Conservation (phyloP, 2,329 filamentous ascomycete genomes). For the Aspergillus puulaauensis region DNA sequence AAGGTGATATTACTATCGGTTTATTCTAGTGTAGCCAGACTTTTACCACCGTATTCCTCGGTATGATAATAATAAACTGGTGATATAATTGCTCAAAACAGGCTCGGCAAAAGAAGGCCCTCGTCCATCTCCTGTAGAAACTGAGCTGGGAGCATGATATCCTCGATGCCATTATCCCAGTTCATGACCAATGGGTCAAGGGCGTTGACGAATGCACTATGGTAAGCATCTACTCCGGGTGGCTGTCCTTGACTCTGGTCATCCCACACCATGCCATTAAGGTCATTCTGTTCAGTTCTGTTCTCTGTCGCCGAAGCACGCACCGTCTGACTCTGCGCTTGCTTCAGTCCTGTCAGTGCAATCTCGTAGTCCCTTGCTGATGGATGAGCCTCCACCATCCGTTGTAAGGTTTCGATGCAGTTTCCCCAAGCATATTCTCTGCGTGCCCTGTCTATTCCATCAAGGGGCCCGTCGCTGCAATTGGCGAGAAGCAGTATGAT, state of each 20-base stretch:
- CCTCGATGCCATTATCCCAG: not conserved
- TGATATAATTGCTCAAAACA: not conserved
- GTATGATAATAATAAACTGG: not conserved
- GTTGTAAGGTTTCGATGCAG: too few relatives aligned
- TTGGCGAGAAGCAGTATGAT: too few relatives aligned
- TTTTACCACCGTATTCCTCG: rapidly evolving
- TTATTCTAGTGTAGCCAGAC: not conserved
- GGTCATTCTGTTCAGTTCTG: too few relatives aligned
- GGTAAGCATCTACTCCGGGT: not conserved
- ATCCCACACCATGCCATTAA: not conserved
- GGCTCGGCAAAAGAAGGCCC: not conserved
- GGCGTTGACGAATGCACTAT: not conserved
- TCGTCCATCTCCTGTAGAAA: not conserved
- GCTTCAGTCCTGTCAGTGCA: too few relatives aligned
- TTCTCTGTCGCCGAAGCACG: too few relatives aligned
- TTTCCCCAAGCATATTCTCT: too few relatives aligned
- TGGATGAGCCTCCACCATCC: too few relatives aligned
- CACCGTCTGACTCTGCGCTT: too few relatives aligned
- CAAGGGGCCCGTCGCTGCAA: too few relatives aligned
- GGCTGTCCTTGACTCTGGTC: not conserved
- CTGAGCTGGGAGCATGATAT: not conserved
- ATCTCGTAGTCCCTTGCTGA: too few relatives aligned
- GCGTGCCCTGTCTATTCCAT: too few relatives aligned
- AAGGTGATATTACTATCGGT: constrained; percentile 9
- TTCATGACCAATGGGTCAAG: not conserved